Percentiles rank a stretch among this genome's conserved stretches.
phyloP scores from a whole-genome alignment of 169 alveolate species.

The Plasmodium malariae region DNA sequence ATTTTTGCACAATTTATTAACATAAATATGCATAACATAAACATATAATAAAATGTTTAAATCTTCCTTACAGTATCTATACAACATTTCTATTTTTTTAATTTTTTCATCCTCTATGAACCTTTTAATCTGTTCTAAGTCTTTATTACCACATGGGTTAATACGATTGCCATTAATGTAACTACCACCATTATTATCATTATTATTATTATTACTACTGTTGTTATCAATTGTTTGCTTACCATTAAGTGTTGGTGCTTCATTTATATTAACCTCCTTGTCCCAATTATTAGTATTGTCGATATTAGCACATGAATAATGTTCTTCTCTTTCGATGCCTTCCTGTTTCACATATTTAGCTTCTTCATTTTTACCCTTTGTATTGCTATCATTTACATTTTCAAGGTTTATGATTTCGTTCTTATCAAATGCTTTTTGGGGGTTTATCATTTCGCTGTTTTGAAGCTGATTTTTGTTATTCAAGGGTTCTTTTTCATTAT shows the following conservation, averaged over 20 bases:
- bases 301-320: neutral
- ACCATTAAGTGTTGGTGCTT: neutral
- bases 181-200: neutral
- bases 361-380: neutral
- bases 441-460: no score
- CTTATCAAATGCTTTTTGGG: no score
- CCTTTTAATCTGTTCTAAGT: neutral
- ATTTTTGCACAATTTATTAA: constrained; percentile 47
- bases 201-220: neutral
- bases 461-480: no score
- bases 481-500: no score
- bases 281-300: neutral
- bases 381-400: constrained; percentile 7
- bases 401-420: no score
- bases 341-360: neutral
- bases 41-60: constrained; percentile 37
- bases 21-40: constrained; percentile 59
- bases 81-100: constrained; percentile 36
- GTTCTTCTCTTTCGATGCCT: neutral
- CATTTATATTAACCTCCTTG: neutral
- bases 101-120: constrained; percentile 41
- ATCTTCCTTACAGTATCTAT: constrained; percentile 39
- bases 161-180: neutral
- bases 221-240: neutral
- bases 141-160: neutral